phyloP scores from a whole-genome alignment of 352 stramenopile genomes.

The Blastocystis sp. region DNA sequence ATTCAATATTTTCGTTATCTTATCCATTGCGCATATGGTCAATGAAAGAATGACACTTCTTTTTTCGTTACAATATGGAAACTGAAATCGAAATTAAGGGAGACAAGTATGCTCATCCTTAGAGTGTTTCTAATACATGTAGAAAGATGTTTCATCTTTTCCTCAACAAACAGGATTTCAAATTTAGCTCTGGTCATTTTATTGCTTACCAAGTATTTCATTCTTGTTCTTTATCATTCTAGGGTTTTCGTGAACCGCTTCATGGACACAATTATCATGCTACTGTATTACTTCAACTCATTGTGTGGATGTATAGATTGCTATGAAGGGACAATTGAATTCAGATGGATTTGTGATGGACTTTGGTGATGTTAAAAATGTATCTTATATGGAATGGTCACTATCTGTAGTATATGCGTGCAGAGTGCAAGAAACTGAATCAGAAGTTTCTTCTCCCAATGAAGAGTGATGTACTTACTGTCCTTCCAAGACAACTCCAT shows the following conservation, averaged over 20 bases:
- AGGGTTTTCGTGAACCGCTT: conserved; percentile 62
- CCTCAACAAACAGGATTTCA: conserved; percentile 64
- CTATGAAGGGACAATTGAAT: conserved; percentile 59
- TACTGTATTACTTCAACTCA: not conserved
- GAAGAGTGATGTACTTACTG: conserved; percentile 38
- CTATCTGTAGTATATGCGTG: conserved; percentile 5
- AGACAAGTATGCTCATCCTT: not conserved
- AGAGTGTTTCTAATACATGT: not conserved
- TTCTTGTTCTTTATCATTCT: not conserved
- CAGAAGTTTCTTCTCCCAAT: conserved; percentile 62
- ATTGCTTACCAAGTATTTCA: conserved; percentile 30
- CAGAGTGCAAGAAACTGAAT: conserved; percentile 61
- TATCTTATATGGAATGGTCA: not conserved
- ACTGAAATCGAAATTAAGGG: conserved; percentile 1
- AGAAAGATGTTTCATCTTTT: conserved; percentile 63
- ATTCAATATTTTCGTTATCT: conserved; percentile 15
- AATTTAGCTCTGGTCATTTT: conserved; percentile 64
- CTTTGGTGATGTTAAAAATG: conserved; percentile 49
- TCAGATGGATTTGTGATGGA: conserved; percentile 59
- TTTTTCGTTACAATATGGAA: conserved; percentile 17
- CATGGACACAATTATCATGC: conserved; percentile 66
- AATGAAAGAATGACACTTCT: conserved; percentile 9
- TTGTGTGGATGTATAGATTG: not conserved
- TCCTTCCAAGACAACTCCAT: not conserved
- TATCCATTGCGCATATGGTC: not conserved